These are phyloP conservation scores for Xylaria sp. DNA, from an alignment of 2,329 filamentous ascomycete genomes.

Conservation along the genomic window DNA sequence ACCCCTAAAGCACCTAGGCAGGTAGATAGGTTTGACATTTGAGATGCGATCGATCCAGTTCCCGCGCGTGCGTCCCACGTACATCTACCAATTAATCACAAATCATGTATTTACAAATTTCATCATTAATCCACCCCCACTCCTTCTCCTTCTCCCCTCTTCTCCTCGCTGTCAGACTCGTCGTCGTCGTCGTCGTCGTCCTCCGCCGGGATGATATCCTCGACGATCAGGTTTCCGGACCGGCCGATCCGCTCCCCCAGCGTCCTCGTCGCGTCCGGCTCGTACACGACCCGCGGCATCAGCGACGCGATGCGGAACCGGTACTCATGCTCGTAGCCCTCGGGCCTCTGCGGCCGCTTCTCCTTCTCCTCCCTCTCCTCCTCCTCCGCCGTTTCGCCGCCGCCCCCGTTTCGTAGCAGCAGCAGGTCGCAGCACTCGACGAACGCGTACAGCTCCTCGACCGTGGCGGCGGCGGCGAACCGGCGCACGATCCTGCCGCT, in stretches of 20 bases:
- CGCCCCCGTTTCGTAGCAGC: slow-evolving; percentile 33
- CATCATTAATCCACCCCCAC: slow-evolving; percentile 28
- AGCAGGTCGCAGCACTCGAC: slow-evolving; percentile 85
- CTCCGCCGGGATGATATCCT: slow-evolving; percentile 63
- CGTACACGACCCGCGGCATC: slow-evolving; percentile 82
- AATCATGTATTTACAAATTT: slow-evolving; percentile 1
- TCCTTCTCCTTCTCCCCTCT: slow-evolving; percentile 41
- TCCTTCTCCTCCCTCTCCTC: slow-evolving; percentile 41
- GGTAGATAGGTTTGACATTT: not conserved
- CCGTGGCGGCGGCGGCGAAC: slow-evolving; percentile 68
- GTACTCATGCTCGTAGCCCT: slow-evolving; percentile 78
- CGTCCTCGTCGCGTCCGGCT: slow-evolving; percentile 65
- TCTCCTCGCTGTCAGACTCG: slow-evolving; percentile 31
- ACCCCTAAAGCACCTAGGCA: not conserved
- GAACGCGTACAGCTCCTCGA: slow-evolving; percentile 94
- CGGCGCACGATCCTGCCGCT: slow-evolving; percentile 72
- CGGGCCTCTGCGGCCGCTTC: slow-evolving; percentile 49
- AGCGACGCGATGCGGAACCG: slow-evolving; percentile 83
- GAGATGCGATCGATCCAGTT: not conserved
- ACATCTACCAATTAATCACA: no score
- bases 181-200: slow-evolving; percentile 31
- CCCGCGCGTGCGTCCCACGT: no score
- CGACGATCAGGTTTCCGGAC: slow-evolving; percentile 88
- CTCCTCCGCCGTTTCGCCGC: slow-evolving; percentile 27
- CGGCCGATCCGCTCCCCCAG: slow-evolving; percentile 75